Conservation (phyloP, 495 filamentous ascomycete genomes). For the Neurospora sp. region DNA sequence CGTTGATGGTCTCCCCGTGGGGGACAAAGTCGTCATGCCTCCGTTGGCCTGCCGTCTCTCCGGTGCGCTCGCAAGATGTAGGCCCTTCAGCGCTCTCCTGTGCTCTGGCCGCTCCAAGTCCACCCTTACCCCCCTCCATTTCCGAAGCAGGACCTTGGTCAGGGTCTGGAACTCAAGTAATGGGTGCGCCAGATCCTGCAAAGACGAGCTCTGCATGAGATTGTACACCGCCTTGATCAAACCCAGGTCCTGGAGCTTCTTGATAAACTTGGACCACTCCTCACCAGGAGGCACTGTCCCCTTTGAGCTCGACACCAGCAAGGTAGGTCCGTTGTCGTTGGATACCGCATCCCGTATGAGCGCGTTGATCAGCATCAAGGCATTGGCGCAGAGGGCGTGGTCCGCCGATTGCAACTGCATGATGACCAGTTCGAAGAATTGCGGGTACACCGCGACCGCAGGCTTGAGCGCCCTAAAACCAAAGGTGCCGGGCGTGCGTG, state of each 20-base stretch:
- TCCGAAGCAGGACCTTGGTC: slow-evolving; percentile 80
- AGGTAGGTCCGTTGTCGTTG: slow-evolving; percentile 42
- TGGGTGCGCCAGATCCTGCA: slow-evolving; percentile 91
- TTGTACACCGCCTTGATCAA: slow-evolving; percentile 84
- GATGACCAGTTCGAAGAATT: slow-evolving; percentile 92
- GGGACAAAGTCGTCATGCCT: slow-evolving; percentile 2
- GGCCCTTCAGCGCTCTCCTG: slow-evolving; percentile 69
- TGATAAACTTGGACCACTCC: slow-evolving; percentile 95
- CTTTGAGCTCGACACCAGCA: slow-evolving; percentile 25
- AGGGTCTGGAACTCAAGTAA: slow-evolving; percentile 89
- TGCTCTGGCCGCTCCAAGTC: slow-evolving; percentile 85
- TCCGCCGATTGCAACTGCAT: slow-evolving; percentile 82
- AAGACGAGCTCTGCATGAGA: slow-evolving; percentile 83
- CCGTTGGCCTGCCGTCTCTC: slow-evolving; percentile 37
- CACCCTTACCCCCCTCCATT: slow-evolving; percentile 79
- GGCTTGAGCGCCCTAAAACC: slow-evolving; percentile 89
- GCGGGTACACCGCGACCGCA: slow-evolving; percentile 78
- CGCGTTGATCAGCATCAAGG: slow-evolving; percentile 87
- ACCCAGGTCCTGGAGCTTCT: slow-evolving; percentile 82
- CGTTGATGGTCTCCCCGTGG: slow-evolving; percentile 11
- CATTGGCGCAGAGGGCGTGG: slow-evolving; percentile 92
- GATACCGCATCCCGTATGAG: slow-evolving; percentile 88
- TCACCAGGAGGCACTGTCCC: slow-evolving; percentile 33
- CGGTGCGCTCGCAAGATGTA: slow-evolving; percentile 75
- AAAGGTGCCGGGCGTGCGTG: slow-evolving; percentile 45